Percentiles rank a stretch among this genome's conserved stretches.
Conservation (phyloP, 164 flowering plant species). For the Magnolia sinica region DNA sequence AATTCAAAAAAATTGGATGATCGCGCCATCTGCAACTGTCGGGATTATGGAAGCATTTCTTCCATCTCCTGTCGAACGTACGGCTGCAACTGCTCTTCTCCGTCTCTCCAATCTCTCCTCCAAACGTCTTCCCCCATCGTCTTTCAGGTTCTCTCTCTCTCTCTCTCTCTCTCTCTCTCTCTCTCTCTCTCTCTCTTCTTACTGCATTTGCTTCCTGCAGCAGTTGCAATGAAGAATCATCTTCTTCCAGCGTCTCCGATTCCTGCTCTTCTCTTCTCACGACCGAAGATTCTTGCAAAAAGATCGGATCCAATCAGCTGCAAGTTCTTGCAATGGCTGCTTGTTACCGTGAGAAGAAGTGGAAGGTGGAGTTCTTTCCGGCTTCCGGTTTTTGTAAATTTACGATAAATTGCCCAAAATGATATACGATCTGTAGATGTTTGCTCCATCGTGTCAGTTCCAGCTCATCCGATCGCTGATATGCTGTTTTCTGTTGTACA, state of each 20-base stretch:
- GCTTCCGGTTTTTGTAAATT: not conserved
- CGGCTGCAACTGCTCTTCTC: not conserved
- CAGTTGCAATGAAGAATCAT: not conserved
- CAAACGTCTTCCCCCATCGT: not conserved
- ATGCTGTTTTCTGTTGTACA: not conserved
- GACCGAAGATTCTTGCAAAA: not conserved
- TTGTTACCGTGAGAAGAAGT: not conserved
- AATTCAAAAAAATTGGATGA: not conserved
- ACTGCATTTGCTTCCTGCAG: not conserved
- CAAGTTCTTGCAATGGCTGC: conserved; percentile 1
- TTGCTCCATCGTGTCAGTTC: not conserved
- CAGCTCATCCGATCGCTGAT: not conserved
- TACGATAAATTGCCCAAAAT: not conserved
- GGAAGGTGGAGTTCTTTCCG: not conserved
- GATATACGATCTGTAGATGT: not conserved
- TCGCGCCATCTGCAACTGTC: not conserved
- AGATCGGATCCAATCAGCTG: not conserved
- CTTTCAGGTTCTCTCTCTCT: conserved; percentile 1
- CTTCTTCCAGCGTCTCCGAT: not conserved
- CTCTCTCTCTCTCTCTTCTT: not conserved
- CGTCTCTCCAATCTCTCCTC: not conserved
- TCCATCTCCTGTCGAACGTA: conserved; percentile 4
- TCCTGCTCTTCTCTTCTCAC: conserved; percentile 3
- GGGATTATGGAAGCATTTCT: not conserved
- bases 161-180: not conserved